Percentiles rank a stretch among this genome's conserved stretches.
These are phyloP conservation scores for Spizellomyces sp. DNA, from an alignment of 192 early-diverging fungal species.

Conservation along the genomic window DNA sequence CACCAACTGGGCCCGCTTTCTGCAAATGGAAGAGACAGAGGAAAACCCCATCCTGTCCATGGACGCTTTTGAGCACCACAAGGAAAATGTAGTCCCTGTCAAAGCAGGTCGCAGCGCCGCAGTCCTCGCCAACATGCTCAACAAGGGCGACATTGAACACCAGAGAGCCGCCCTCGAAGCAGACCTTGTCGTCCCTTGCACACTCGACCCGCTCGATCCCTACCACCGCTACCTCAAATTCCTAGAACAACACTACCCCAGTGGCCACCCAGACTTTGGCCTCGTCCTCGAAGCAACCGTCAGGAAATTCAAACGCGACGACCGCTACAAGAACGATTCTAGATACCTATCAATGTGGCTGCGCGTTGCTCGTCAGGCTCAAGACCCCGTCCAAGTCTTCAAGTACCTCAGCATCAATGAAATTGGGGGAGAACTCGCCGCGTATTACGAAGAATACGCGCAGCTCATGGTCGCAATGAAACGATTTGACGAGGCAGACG, in stretches of 20 bases:
- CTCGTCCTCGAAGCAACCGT: slow-evolving; percentile 30
- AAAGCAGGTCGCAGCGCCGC: slow-evolving; percentile 67
- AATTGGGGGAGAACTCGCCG: slow-evolving; percentile 66
- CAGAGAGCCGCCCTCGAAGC: slow-evolving; percentile 1
- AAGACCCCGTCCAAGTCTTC: slow-evolving; percentile 70
- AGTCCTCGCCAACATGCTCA: slow-evolving; percentile 34
- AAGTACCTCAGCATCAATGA: slow-evolving; percentile 70
- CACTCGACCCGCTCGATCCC: slow-evolving; percentile 42
- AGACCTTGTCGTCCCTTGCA: background rate
- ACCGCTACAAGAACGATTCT: slow-evolving; percentile 46
- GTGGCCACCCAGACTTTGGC: slow-evolving; percentile 21
- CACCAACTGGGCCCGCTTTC: background rate
- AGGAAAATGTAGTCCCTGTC: slow-evolving; percentile 77
- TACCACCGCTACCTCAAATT: slow-evolving; percentile 45
- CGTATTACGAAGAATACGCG: slow-evolving; percentile 82
- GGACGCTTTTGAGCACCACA: slow-evolving; percentile 64
- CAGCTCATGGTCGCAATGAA: slow-evolving; percentile 52
- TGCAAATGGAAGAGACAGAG: background rate
- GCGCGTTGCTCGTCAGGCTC: slow-evolving; percentile 49
- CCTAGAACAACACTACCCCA: slow-evolving; percentile 36
- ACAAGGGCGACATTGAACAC: slow-evolving; percentile 4
- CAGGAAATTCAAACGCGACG: slow-evolving; percentile 42
- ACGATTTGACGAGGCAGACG: slow-evolving; percentile 54
- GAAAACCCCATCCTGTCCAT: slow-evolving; percentile 12
- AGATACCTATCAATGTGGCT: slow-evolving; percentile 66